phyloP scores from a whole-genome alignment of 1,139 yeast species.

The Magnusiomyces tetraspermus region DNA sequence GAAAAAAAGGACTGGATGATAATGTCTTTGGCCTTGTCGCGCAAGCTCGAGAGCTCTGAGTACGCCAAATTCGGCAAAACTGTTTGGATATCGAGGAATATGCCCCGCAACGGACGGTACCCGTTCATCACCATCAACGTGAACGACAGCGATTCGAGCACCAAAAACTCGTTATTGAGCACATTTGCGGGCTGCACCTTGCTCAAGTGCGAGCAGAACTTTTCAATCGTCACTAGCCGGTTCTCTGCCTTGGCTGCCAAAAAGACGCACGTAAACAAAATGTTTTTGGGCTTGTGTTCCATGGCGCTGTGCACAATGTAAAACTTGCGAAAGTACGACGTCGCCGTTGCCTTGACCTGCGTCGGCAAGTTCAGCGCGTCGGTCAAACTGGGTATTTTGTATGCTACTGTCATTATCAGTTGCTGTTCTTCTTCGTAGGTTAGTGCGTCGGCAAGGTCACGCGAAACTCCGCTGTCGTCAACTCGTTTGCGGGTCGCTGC shows the following conservation, averaged over 20 bases:
- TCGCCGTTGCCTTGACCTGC: slow-evolving; percentile 72
- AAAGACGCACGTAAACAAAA: slow-evolving; percentile 74
- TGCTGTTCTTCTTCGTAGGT: slow-evolving; percentile 59
- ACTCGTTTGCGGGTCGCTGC: slow-evolving; percentile 33
- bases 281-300: slow-evolving; percentile 79
- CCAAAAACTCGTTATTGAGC: slow-evolving; percentile 65
- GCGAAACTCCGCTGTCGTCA: slow-evolving; percentile 19
- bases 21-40: slow-evolving; percentile 59
- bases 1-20: slow-evolving; percentile 59
- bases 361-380: slow-evolving; percentile 51
- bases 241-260: slow-evolving; percentile 91
- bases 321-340: slow-evolving; percentile 72
- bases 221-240: slow-evolving; percentile 72
- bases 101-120: slow-evolving; percentile 79
- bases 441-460: slow-evolving; percentile 26
- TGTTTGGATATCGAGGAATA: slow-evolving; percentile 77
- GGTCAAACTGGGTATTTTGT: slow-evolving; percentile 56
- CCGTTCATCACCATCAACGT: slow-evolving; percentile 84
- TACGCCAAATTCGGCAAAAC: slow-evolving; percentile 32
- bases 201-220: slow-evolving; percentile 63
- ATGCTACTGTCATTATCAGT: slow-evolving; percentile 59
- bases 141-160: slow-evolving; percentile 66
- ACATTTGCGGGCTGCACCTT: slow-evolving; percentile 55
- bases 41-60: slow-evolving; percentile 32
- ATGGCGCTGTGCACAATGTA: slow-evolving; percentile 69